Base-by-base conservation (phyloP, 148 eudicot genomes). In the Polygonum maritimum region DNA sequence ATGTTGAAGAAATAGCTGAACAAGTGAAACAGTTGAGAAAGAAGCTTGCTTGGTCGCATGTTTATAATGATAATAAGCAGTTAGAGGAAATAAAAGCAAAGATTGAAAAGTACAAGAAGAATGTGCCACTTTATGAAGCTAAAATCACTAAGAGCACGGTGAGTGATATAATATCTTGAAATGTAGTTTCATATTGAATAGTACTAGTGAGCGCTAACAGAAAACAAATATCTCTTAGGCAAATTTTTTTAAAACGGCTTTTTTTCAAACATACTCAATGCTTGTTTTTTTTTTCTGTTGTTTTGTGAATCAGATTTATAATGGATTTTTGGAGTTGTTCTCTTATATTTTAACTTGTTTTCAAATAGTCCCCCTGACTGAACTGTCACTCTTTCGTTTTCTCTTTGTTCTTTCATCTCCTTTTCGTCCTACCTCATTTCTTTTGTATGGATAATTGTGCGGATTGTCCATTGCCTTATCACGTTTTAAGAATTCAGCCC, bases 1-100 rank as follows among this genome's bases (percentile, higher is more conserved):
- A 83, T 73, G 80, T 96, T 4, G 99, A 96, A 79, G 93, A 89
- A 85, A 85, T 92, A 40, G 81, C 97, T 58, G 94, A 81, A 74
- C 85, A 79, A 65, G 86, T 83, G 15, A 91, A 88, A 80, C 76
- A 84, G 74, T 82, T 91, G 80, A 91, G 78, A 82, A 86, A 86
- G 86, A 89, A 89, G 83, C 91, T 89, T 83, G 99, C 97, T 76
- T 96, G 99, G 99, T 84, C 98, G 19, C 83, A 86, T 89, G 99
- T 96, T 14, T 91, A 96, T 84, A 84, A 87, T 44, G 85, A 83
- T 75, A 94, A 89, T 74, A 86, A 71, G 80, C 86, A 88, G 78
- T 62, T 92, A 73, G 72, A 84, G 54, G 84, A 83, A 81, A 86
- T 87, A 77, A 81, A 12, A 45, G 75, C 78, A 79, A 48, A 60